Conservation (phyloP, 352 stramenopile species). For the Globisporangium carolinianum region DNA sequence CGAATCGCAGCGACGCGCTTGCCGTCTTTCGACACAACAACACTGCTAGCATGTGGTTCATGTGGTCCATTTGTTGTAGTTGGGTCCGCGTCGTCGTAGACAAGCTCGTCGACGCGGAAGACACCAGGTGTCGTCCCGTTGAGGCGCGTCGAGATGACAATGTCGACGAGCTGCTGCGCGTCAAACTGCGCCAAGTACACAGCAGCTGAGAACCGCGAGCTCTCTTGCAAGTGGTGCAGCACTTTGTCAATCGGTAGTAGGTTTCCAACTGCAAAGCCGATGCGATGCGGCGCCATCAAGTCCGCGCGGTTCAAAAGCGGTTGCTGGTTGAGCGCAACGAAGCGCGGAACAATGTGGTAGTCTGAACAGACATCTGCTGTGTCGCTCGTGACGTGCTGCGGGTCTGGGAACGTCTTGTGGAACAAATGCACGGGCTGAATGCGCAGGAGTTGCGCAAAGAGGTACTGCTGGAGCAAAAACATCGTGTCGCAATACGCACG, state of each 20-base stretch:
- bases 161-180: slow-evolving; percentile 48
- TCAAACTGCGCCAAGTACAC: slow-evolving; percentile 48
- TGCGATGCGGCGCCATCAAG: slow-evolving; percentile 57
- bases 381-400: slow-evolving; percentile 42
- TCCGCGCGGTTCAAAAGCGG: slow-evolving; percentile 58
- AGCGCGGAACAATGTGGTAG: slow-evolving; percentile 78
- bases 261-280: slow-evolving; percentile 70
- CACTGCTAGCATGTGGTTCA: background rate
- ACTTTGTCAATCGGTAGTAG: slow-evolving; percentile 60
- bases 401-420: slow-evolving; percentile 49
- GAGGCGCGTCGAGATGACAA: slow-evolving; percentile 66
- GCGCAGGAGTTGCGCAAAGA: slow-evolving; percentile 69
- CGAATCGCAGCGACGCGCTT: slow-evolving; percentile 26
- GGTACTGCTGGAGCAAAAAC: slow-evolving; percentile 60
- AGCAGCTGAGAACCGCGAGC: slow-evolving; percentile 34
- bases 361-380: slow-evolving; percentile 55
- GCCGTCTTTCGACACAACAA: slow-evolving; percentile 26
- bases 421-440: slow-evolving; percentile 75
- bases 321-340: slow-evolving; percentile 62
- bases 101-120: slow-evolving; percentile 58
- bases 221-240: slow-evolving; percentile 57
- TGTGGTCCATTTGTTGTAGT: background rate
- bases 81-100: slow-evolving; percentile 19
- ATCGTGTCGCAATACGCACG: slow-evolving; percentile 41
- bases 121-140: slow-evolving; percentile 42